Evolutionary conservation across 2,329 filamentous ascomycete species (phyloP).

Genomic region (Epichloe amarillans): DNA sequence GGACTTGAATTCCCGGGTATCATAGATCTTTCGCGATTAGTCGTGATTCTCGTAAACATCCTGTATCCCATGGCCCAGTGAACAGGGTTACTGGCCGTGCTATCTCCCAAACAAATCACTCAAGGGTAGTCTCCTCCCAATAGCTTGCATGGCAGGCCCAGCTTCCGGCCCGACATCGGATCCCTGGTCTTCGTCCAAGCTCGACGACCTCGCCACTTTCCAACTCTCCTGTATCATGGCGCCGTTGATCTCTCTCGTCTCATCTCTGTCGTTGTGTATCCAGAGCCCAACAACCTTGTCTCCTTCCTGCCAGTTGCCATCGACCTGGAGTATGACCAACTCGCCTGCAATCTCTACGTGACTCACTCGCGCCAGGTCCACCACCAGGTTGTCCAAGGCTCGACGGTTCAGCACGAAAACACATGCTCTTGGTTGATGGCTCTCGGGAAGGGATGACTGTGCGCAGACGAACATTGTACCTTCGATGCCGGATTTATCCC

Average conservation of each 20-base stretch:
- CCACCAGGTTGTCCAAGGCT: constrained; percentile 55
- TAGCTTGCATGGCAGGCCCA: constrained; percentile 30
- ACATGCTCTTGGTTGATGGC: constrained; percentile 31
- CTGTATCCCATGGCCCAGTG: not conserved
- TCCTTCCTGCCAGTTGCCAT: constrained; percentile 19
- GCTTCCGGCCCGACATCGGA: constrained; percentile 19
- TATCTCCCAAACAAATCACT: constrained; percentile 30
- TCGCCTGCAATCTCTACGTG: constrained; percentile 50
- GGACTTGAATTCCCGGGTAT: not conserved
- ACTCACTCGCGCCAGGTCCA: constrained; percentile 46
- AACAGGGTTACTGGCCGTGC: constrained; percentile 7
- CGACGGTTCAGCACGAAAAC: constrained; percentile 64
- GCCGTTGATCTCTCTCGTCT: constrained; percentile 28
- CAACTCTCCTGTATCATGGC: constrained; percentile 31
- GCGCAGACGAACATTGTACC: constrained; percentile 83
- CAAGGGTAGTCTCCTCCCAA: constrained; percentile 30
- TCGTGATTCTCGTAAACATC: not conserved
- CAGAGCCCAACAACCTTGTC: constrained; percentile 38
- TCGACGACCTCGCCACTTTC: constrained; percentile 21
- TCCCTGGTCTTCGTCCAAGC: constrained; percentile 15
- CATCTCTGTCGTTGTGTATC: constrained; percentile 37
- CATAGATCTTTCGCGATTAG: not conserved
- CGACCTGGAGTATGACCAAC: constrained; percentile 36
- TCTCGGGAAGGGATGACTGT: constrained; percentile 29
- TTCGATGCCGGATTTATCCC: constrained; percentile 79